phyloP scores from a whole-genome alignment of 768 basidiomycete species.

The Rhizopogon sp. region DNA sequence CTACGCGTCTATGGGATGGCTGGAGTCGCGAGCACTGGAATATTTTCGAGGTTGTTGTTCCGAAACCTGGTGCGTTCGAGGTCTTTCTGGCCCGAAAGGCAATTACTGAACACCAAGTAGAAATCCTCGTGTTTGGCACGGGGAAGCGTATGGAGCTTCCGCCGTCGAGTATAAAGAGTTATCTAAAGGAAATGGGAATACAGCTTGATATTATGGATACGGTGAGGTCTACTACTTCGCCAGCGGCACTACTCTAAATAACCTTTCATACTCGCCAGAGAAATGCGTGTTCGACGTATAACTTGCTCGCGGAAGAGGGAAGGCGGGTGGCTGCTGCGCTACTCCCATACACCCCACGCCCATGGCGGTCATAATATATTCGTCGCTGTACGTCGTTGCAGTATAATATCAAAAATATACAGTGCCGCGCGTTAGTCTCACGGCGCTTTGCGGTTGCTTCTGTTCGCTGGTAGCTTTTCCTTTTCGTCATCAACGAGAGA shows the following conservation, averaged over 20 bases:
- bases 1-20: slow-evolving; percentile 52
- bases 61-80: slow-evolving; percentile 70
- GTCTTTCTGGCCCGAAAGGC: background rate
- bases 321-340: slow-evolving; percentile 87
- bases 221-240: slow-evolving; percentile 31
- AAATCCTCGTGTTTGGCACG: slow-evolving; percentile 88
- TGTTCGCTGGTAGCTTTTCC: too few species aligned
- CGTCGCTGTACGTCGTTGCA: too few species aligned
- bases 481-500: too few species aligned
- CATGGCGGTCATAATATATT: too few species aligned
- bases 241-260: background rate
- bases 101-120: slow-evolving; percentile 33
- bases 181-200: slow-evolving; percentile 74
- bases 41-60: slow-evolving; percentile 76
- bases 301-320: slow-evolving; percentile 90
- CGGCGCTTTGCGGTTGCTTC: too few species aligned
- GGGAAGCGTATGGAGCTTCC: slow-evolving; percentile 67
- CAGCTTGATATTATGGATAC: slow-evolving; percentile 87
- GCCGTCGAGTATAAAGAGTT: slow-evolving; percentile 59
- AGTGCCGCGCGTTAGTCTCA: too few species aligned
- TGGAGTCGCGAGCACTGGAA: slow-evolving; percentile 76
- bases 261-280: slow-evolving; percentile 37
- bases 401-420: too few species aligned
- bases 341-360: slow-evolving; percentile 47
- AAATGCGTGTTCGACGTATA: slow-evolving; percentile 95